These are phyloP conservation scores for Schizophyllum commune DNA, from an alignment of 1,284 basidiomycete species.

Conservation along the genomic window DNA sequence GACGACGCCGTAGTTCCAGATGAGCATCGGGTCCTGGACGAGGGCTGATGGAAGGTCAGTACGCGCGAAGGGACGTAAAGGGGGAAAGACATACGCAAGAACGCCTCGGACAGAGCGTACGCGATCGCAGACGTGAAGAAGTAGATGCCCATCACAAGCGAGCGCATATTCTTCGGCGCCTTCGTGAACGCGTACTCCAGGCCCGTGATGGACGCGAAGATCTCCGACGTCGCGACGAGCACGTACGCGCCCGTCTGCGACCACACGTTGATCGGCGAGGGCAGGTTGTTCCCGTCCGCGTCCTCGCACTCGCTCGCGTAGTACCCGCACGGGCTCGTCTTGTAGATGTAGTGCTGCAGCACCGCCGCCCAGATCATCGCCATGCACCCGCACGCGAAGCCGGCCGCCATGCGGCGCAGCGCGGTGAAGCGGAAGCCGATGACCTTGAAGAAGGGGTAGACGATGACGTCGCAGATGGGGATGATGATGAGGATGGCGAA, in stretches of 20 bases:
- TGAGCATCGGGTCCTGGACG: constrained; percentile 26
- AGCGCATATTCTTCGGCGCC: constrained; percentile 76
- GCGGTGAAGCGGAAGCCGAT: constrained; percentile 62
- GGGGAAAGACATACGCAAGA: constrained; percentile 48
- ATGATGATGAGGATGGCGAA: constrained; percentile 70
- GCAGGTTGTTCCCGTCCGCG: constrained; percentile 20
- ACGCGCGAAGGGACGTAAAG: constrained; percentile 29
- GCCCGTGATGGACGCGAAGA: constrained; percentile 81
- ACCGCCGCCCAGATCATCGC: constrained; percentile 65
- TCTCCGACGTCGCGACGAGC: constrained; percentile 66
- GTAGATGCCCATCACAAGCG: constrained; percentile 68
- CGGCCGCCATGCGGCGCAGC: constrained; percentile 67
- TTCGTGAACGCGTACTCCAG: constrained; percentile 90
- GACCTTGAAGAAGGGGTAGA: constrained; percentile 73
- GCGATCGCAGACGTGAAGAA: constrained; percentile 64
- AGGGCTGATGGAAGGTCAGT: constrained; percentile 24
- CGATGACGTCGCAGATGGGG: constrained; percentile 56
- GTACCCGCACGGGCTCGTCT: constrained; percentile 61
- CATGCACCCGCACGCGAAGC: constrained; percentile 52
- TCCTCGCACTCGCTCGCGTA: constrained; percentile 47
- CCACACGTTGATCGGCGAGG: constrained; percentile 69
- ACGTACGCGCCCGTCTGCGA: constrained; percentile 64
- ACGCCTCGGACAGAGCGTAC: constrained; percentile 62
- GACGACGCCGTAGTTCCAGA: constrained; percentile 39
- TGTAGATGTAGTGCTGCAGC: constrained; percentile 73